Conservation (phyloP, 768 basidiomycete species). For the Pholiota microspora region DNA sequence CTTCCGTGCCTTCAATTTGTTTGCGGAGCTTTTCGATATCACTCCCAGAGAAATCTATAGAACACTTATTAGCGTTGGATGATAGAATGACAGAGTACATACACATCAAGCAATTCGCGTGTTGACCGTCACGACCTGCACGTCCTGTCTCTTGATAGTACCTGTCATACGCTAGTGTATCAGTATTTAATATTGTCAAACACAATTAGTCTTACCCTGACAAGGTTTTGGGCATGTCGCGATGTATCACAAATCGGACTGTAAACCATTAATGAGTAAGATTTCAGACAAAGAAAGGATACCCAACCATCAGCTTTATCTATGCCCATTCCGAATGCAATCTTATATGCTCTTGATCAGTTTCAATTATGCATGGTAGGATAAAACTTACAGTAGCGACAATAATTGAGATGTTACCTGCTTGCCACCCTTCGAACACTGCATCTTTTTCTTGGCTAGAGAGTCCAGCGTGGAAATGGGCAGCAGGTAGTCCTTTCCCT, state of each 20-base stretch:
- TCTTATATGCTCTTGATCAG: slow-evolving; percentile 37
- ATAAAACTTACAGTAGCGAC: slow-evolving; percentile 77
- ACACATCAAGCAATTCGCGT: slow-evolving; percentile 89
- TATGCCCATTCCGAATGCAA: slow-evolving; percentile 98
- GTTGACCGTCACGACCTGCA: slow-evolving; percentile 87
- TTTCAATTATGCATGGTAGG: neutral
- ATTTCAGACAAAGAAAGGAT: neutral
- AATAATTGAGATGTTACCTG: slow-evolving; percentile 70
- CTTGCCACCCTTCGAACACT: slow-evolving; percentile 74
- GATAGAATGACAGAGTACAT: slow-evolving; percentile 24
- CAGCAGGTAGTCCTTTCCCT: slow-evolving; percentile 57
- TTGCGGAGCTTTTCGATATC: slow-evolving; percentile 56
- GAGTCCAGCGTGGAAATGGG: slow-evolving; percentile 88
- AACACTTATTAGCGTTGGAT: slow-evolving; percentile 1
- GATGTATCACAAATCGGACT: slow-evolving; percentile 94
- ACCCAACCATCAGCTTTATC: slow-evolving; percentile 75
- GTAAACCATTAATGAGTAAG: slow-evolving; percentile 1
- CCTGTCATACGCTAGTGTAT: slow-evolving; percentile 34
- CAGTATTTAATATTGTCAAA: neutral
- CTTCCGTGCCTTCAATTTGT: slow-evolving; percentile 59
- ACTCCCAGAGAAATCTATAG: slow-evolving; percentile 60
- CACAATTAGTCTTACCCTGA: slow-evolving; percentile 60
- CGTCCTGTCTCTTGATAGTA: slow-evolving; percentile 97
- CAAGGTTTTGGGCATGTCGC: slow-evolving; percentile 76
- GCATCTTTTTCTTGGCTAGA: slow-evolving; percentile 54